Evolutionary conservation across 805 yeast genomes (phyloP).

Genomic region (Ogataea neopini): DNA sequence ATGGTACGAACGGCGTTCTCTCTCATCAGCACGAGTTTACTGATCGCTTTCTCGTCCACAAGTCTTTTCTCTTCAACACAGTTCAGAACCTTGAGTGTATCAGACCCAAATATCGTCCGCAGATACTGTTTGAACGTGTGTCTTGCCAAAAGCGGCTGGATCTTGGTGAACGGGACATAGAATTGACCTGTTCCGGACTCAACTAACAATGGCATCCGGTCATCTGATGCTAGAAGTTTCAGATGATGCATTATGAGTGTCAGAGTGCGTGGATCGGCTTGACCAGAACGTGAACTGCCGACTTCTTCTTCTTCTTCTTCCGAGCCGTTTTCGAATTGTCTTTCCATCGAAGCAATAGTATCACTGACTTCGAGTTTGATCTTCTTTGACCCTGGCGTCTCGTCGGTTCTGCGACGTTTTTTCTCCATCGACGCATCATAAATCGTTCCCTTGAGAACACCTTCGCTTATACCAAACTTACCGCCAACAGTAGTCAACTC

Average conservation of each 20-base stretch:
- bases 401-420: conserved; percentile 11
- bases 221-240: conserved; percentile 56
- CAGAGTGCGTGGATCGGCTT: conserved; percentile 22
- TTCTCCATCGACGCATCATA: conserved; percentile 36
- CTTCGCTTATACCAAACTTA: conserved; percentile 37
- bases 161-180: conserved; percentile 60
- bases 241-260: conserved; percentile 54
- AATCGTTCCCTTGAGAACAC: conserved; percentile 38
- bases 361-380: conserved; percentile 35
- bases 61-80: conserved; percentile 70
- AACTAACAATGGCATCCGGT: conserved; percentile 57
- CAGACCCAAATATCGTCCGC: conserved; percentile 61
- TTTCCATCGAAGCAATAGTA: conserved; percentile 25
- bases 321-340: conserved; percentile 33
- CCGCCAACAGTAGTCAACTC: conserved; percentile 34
- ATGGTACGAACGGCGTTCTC: conserved; percentile 76
- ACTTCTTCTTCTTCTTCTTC: conserved; percentile 23
- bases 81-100: conserved; percentile 71
- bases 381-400: conserved; percentile 18
- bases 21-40: conserved; percentile 72
- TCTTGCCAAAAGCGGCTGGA: conserved; percentile 48
- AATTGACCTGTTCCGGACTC: conserved; percentile 57
- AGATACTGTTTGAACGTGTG: conserved; percentile 57
- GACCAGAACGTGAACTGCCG: conserved; percentile 14
- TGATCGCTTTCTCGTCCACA: conserved; percentile 82